Base-by-base conservation (phyloP, 805 yeast species). In the Metschnikowia orientalis region DNA sequence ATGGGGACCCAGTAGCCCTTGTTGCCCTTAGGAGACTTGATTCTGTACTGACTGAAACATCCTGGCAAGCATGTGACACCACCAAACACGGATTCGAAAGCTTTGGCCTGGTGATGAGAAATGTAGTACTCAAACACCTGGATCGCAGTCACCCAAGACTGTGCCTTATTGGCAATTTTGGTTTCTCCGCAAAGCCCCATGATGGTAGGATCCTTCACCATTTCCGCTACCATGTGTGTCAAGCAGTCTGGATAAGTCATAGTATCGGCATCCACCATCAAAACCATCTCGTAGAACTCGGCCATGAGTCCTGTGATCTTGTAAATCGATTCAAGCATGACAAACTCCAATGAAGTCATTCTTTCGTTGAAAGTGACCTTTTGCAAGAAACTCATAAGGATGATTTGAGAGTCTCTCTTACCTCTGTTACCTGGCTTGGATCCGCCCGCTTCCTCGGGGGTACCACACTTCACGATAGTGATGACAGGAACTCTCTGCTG, bases 181-280 rank as follows among this genome's bases (percentile, higher is more conserved):
- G 97, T 88, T 55, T 88, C 97, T 30, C 97, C 97, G 69, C 97
- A 88, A 26, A 88, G 65, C 2, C 96, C 97, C 95, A 88, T 88
- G 36, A 88, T 69, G 42, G 66, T 67, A 0, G 95, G 95, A 53
- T 88, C 90, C 48, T 75, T 81, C 14, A 85, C 88, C 85, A 88
- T 79, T 49, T 83, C 85, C 1, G 94, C 95, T 42, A 74, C 69
- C 95, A 88, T 85, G 52, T 89, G 96, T 6, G 92, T 83, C 42
- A 87, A 52, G 4, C 90, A 79, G 56, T 89, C 95, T 0, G 95
- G 94, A 56, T 69, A 85, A 3, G 88, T 86, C 52, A 77, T 77
- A 0, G 96, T 87, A 61, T 88, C 97, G 4, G 97, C 97, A 63
- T 88, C 97, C 20, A 88, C 95, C 95, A 88, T 88, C 19, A 89